These are phyloP conservation scores for Gloeophyllum trabeum DNA, from an alignment of 768 basidiomycete species.

Conservation along the genomic window DNA sequence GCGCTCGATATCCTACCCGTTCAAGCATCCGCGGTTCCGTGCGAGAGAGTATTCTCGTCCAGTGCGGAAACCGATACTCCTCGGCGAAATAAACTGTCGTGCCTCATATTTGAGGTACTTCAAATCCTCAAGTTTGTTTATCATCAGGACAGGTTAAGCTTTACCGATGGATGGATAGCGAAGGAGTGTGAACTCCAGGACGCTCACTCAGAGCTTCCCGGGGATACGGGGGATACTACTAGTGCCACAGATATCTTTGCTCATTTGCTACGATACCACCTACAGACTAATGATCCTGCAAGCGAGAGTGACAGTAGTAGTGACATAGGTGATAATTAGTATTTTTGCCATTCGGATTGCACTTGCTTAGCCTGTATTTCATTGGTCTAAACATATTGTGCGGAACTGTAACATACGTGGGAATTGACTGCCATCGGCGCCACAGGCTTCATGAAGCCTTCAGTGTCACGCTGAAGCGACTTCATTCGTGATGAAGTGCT, in stretches of 20 bases:
- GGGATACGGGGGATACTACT: background rate
- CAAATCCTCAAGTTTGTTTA: background rate
- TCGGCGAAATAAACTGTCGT: background rate
- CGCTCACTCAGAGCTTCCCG: background rate
- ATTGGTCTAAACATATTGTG: background rate
- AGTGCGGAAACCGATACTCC: constrained; percentile 2
- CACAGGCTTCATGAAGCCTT: background rate
- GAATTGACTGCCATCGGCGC: background rate
- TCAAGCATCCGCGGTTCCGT: constrained; percentile 7
- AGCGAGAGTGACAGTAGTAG: background rate
- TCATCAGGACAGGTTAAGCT: background rate
- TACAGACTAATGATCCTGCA: background rate
- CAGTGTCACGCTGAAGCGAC: background rate
- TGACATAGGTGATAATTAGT: background rate
- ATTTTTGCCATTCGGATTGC: background rate
- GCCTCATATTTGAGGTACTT: background rate
- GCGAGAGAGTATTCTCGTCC: constrained; percentile 7
- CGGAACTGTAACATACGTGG: background rate
- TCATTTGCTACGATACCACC: background rate
- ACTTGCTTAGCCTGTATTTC: background rate
- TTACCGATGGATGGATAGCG: background rate
- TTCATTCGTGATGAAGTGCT: background rate
- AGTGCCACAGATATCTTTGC: background rate
- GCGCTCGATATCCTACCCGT: constrained; percentile 8
- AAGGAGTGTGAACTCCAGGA: background rate